Evolutionary conservation across 208 protist species (phyloP).

Genomic region (Blastocrithidia nonstop): DNA sequence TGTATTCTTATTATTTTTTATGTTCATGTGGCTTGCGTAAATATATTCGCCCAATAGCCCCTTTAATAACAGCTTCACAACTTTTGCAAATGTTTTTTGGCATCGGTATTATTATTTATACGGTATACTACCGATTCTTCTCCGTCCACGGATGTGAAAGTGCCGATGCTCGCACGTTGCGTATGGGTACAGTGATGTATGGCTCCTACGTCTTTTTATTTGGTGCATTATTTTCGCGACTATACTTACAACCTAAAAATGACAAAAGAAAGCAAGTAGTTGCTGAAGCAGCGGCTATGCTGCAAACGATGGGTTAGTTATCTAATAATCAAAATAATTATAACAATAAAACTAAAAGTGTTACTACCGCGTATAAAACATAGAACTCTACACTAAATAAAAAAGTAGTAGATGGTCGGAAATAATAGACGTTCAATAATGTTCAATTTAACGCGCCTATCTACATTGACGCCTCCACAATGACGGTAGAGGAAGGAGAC

Average conservation of each 20-base stretch:
- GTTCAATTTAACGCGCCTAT: too few species aligned
- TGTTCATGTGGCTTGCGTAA: slow-evolving; percentile 23
- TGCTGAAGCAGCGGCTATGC: neutral
- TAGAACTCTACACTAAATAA: too few species aligned
- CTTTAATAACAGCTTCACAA: slow-evolving; percentile 76
- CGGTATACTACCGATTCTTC: slow-evolving; percentile 22
- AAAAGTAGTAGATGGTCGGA: slow-evolving; percentile 3
- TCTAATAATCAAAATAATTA: neutral
- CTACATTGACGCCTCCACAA: too few species aligned
- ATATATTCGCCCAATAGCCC: slow-evolving; percentile 50
- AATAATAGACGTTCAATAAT: too few species aligned
- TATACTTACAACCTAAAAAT: slow-evolving; percentile 15
- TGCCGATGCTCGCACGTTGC: slow-evolving; percentile 11
- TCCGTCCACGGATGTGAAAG: slow-evolving; percentile 22
- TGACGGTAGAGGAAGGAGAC: too few species aligned
- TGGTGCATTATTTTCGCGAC: slow-evolving; percentile 32
- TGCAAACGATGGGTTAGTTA: neutral
- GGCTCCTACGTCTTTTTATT: slow-evolving; percentile 81
- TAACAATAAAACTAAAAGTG: slow-evolving; percentile 3
- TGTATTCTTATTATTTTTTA: slow-evolving; percentile 94
- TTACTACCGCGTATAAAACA: too few species aligned
- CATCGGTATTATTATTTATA: slow-evolving; percentile 34
- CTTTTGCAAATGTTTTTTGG: slow-evolving; percentile 87
- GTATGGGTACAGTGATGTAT: slow-evolving; percentile 80
- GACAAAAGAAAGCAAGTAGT: slow-evolving; percentile 1